Evolutionary conservation across 2,329 filamentous ascomycete genomes (phyloP), one percentile per base, ranked within the genome.

Genomic region (Aspergillus tubingensis): DNA sequence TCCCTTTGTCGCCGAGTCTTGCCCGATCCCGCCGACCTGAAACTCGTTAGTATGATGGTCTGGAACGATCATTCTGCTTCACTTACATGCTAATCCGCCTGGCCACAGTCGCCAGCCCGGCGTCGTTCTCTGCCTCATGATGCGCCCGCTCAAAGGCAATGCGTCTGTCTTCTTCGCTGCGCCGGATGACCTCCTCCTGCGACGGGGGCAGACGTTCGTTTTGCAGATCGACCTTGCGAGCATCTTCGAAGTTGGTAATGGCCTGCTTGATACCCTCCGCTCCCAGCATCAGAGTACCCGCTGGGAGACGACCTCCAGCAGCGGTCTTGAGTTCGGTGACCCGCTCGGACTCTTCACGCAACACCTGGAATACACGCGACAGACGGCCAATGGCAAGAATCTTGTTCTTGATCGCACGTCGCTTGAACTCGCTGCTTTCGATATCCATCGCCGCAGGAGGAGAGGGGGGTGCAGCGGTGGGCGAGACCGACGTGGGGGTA

Each of bases 351-450:
- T 99, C 95, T 80, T 99, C 95, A 72, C 95, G 92, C 69, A 99
- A 80, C 54, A 99, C 95, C 77, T 99, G 95, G 88, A 99, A 99
- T 62, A 99, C 95, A 70, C 95, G 91, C 39, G 95, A 98, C 66
- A 99, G 84, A 68, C 95, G 91, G 30, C 95, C 95, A 72, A 99
- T 99, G 62, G 95, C 95, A 70, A 99, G 82, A 73, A 99, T 98
- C 84, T 99, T 99, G 88, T 99, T 99, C 85, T 98, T 98, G 85
- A 99, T 96, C 3, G 93, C 93, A 49, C 93, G 89, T 72, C 95
- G 87, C 85, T 97, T 98, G 83, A 90, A 94, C 75, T 99, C 95
- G 70, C 89, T 91, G 55, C 90, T 93, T 54, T 96, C 92, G 11
- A 90, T 88, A 70, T 98, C 94, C 71, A 84, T 79, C 30, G 81